Percentiles rank a stretch among this genome's conserved stretches.
phyloP scores from a whole-genome alignment of 108 stramenopile genomes.

The Cyclotella kingstonii region DNA sequence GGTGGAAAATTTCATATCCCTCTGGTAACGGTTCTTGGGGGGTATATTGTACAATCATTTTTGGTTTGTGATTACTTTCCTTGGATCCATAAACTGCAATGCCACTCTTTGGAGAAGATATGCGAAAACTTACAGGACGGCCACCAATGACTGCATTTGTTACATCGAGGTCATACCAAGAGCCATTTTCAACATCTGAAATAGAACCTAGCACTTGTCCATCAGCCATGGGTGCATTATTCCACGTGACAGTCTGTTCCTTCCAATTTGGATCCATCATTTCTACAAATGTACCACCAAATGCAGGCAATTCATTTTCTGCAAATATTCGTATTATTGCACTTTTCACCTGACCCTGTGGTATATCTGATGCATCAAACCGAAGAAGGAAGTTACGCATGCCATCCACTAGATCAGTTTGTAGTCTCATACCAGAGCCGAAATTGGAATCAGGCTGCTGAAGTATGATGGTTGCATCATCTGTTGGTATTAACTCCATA shows the following conservation, averaged over 20 bases:
- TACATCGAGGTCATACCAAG: constrained; percentile 43
- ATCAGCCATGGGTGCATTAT: constrained; percentile 34
- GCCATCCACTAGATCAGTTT: constrained; percentile 28
- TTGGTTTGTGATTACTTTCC: constrained; percentile 35
- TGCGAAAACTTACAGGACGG: constrained; percentile 36
- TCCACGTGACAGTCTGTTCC: constrained; percentile 38
- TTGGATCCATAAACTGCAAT: constrained; percentile 35
- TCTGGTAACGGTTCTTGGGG: constrained; percentile 26
- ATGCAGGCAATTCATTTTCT: constrained; percentile 25
- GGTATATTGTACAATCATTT: constrained; percentile 26
- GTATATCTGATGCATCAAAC: constrained; percentile 38
- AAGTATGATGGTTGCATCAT: constrained; percentile 37
- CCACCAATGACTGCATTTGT: constrained; percentile 42
- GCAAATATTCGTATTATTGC: constrained; percentile 32
- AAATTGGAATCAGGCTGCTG: constrained; percentile 29
- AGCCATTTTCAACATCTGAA: constrained; percentile 28
- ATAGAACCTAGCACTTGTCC: constrained; percentile 36
- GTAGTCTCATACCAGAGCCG: constrained; percentile 16
- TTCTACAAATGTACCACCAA: constrained; percentile 41
- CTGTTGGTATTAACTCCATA: constrained; percentile 26
- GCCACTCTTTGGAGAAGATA: constrained; percentile 39
- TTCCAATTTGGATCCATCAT: constrained; percentile 28
- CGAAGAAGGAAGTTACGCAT: constrained; percentile 36
- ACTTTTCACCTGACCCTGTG: constrained; percentile 33
- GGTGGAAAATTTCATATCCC: constrained; percentile 18